Evolutionary conservation across 177 flowering plant genomes (phyloP), one percentile per base, ranked within the genome.

Genomic region (Vitis hybrid): DNA sequence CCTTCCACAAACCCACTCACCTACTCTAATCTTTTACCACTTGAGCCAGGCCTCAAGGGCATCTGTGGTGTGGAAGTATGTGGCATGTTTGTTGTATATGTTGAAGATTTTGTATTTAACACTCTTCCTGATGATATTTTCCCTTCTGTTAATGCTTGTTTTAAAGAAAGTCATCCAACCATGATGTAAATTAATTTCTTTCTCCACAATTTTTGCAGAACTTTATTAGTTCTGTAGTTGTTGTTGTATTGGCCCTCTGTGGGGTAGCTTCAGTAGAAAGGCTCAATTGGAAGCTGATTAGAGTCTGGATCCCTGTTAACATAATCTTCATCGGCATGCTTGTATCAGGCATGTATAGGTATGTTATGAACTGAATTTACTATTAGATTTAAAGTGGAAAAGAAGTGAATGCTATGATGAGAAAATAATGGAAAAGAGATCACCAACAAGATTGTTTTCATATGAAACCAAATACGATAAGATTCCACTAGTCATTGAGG

Each of bases 281-380:
- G 75, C 79, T 89, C 22, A 83, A 82, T 45, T 87, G 89, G 92
- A 92, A 84, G 83, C 80, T 90, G 65, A 78, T 85, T 51, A 82
- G 74, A 76, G 74, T 86, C 16, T 90, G 97, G 94, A 68, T 87
- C 52, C 97, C 97, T 48, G 94, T 92, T 61, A 92, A 92, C 65
- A 7, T 89, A n/a, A 89, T 90, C 78, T 92, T 92, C 62, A 75
- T 90, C 58, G 97, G 94, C 67, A 90, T 92, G 97, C 92, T 92
- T 53, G 82, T 82, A n/a, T 81, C 90, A 2, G 83, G 88, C 73
- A 86, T 87, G 86, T 82, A 79, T 55, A 87, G 90, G 90, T 87
- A 82, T 5, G 70, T 48, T 60, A 9, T 20, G 6, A 19, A 1
- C 31, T 16, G 29, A 22, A n/a, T 31, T 60, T 39, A 10, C 2